These are phyloP conservation scores for Thyridium curvatum DNA, from an alignment of 2,329 filamentous ascomycete species.

Conservation along the genomic window DNA sequence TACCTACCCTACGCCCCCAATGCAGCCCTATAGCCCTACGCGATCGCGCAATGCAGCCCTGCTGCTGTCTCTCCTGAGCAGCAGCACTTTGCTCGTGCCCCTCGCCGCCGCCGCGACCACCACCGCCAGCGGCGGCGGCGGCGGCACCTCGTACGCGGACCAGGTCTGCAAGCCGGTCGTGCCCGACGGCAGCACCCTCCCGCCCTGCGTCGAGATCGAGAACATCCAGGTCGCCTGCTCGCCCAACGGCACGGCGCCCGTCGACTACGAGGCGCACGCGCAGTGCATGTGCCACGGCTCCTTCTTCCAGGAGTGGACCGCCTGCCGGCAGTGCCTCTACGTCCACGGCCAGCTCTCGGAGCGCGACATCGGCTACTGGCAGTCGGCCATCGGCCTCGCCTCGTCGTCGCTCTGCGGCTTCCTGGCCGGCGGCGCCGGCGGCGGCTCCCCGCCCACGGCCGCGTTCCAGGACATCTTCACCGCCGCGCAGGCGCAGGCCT, in stretches of 20 bases:
- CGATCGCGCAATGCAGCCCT: too few relatives aligned
- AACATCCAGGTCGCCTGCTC: slow-evolving; percentile 24
- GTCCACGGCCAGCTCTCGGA: slow-evolving; percentile 30
- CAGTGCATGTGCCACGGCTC: slow-evolving; percentile 31
- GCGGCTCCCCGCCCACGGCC: slow-evolving; percentile 24
- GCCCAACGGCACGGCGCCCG: slow-evolving; percentile 21
- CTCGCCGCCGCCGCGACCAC: background rate
- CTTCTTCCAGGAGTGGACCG: slow-evolving; percentile 34
- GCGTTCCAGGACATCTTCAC: slow-evolving; percentile 25
- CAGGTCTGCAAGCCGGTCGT: slow-evolving; percentile 13
- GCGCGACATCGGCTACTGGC: slow-evolving; percentile 22
- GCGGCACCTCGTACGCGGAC: slow-evolving; percentile 12
- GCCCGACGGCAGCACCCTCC: slow-evolving; percentile 7
- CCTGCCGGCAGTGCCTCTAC: slow-evolving; percentile 31
- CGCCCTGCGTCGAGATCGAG: slow-evolving; percentile 24
- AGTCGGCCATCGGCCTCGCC: slow-evolving; percentile 23
- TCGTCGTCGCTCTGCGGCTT: slow-evolving; percentile 25
- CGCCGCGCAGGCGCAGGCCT: slow-evolving; percentile 17
- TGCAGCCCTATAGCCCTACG: too few relatives aligned
- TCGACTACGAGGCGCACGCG: slow-evolving; percentile 19
- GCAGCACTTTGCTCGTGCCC: background rate
- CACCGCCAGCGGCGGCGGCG: background rate
- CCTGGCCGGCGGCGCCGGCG: background rate
- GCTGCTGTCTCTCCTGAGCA: background rate
- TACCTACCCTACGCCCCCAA: too few relatives aligned